Evolutionary conservation across 2,329 filamentous ascomycete genomes (phyloP), one percentile per base, ranked within the genome.

Genomic region (Diaporthe humulicola): DNA sequence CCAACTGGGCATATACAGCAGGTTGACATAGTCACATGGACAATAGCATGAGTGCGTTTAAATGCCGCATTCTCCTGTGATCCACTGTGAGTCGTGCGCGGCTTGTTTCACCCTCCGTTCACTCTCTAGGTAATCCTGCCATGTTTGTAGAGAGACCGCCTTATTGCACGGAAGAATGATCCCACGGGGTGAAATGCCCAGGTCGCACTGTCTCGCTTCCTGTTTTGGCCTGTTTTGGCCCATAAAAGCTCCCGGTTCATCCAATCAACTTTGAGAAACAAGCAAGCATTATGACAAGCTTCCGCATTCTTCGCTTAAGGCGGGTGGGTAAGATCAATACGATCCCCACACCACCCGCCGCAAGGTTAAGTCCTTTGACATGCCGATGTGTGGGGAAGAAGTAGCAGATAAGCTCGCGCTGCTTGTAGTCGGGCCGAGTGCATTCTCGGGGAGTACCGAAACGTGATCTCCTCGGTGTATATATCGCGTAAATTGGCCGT

Each of bases 281-380:
- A 69, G 48, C 66, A 69, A 56, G 66, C 33, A 54, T 69, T n/a
- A 69, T 52, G 48, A 69, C 45, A 69, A 54, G 66, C 66, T 28
- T 69, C 30, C 28, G 42, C 48, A 19, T 28, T 69, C 22, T 54
- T 69, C 33, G 48, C 42, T 40, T 56, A n/a, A 54, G 33, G 66
- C n/a, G 8, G 15, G 48, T 54, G 66, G 66, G 28, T 28, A 40
- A 52, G 66, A 56, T 69, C 64, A 54, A 40, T 40, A 69, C 48
- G 64, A 54, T 52, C 48, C 42, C 64, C 64, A 67, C 42, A 67
- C 22, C n/a, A 15, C 61, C 22, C 40, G 19, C 19, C 40, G 33
- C 25, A 66, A 66, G 40, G 33, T 10, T 8, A 36, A 52, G 61
- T 36, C 28, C 17, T 28, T 61, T 40, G 38, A 28, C 36, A 61